Evolutionary conservation across 352 stramenopile species (phyloP), one percentile per base, ranked within the genome.

Genomic region (Phytophthora capsici): DNA sequence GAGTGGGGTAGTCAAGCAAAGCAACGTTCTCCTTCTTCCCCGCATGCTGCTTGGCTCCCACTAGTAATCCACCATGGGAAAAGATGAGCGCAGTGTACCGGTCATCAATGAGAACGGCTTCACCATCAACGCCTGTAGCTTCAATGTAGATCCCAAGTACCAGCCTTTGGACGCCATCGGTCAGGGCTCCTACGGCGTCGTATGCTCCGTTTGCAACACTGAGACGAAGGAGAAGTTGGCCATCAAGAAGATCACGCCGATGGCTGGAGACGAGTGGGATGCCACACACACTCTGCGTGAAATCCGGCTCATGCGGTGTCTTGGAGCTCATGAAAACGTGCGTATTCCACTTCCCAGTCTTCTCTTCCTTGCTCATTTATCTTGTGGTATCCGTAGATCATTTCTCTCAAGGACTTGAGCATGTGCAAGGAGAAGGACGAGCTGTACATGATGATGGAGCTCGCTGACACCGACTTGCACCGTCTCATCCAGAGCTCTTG

Each of bases 371-470:
- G 59, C 38, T 49, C 26, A 9, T 26, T 5, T 40, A 13, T 4
- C 3, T 51, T 26, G 25, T 57, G 47, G 22, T 28, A 9, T 19
- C 32, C 51, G 43, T 58, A 94, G 84, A 93, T 98, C 69, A 94
- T 98, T 58, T 91, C 83, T 16, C 70, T 96, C 37, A 93, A 94
- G 57, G 88, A 97, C 63, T 71, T 97, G 66, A 93, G 86, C 61
- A 92, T 96, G 71, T 96, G 93, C 58, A 88, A 98, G 50, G 76
- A 88, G 41, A 93, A 97, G 52, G 93, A 98, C 66, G 94, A 98
- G 75, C 77, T 98, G 26, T 98, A 98, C 73, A 98, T 98, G 77
- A 95, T 98, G 71, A 98, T 98, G 94, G 92, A 98, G 66, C 79
- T 98, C 22, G 89, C 96, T 4, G 95, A 98, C 70, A 98, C 89